phyloP scores from a whole-genome alignment of 192 early-diverging fungal genomes.

The Coemansia sp. region DNA sequence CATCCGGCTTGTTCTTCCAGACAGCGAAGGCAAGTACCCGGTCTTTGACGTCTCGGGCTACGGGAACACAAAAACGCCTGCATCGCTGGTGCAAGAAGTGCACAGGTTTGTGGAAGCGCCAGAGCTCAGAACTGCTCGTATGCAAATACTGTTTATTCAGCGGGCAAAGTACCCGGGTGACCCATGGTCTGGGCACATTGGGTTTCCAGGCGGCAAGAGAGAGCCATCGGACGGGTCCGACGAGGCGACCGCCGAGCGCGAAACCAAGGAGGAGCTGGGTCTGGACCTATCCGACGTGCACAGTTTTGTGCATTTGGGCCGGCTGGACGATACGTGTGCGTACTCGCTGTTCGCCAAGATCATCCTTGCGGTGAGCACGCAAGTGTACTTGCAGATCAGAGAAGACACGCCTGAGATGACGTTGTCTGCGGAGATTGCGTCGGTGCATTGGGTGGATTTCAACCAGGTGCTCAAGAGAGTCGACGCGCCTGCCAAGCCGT shows the following conservation, averaged over 20 bases:
- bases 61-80: slow-evolving; percentile 4
- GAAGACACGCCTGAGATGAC: slow-evolving; percentile 9
- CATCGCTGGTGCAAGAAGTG: slow-evolving; percentile 15
- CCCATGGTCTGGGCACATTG: slow-evolving; percentile 53
- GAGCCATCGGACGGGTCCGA: slow-evolving; percentile 18
- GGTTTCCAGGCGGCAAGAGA: slow-evolving; percentile 50
- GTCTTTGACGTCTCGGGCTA: background rate
- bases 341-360: slow-evolving; percentile 8
- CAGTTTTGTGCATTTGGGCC: slow-evolving; percentile 23
- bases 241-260: slow-evolving; percentile 35
- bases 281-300: slow-evolving; percentile 13
- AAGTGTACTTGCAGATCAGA: slow-evolving; percentile 37
- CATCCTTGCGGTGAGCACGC: slow-evolving; percentile 27
- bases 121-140: background rate
- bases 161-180: slow-evolving; percentile 35
- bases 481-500: slow-evolving; percentile 13
- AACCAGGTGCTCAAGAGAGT: slow-evolving; percentile 15
- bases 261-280: slow-evolving; percentile 40
- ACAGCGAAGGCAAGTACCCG: slow-evolving; percentile 7
- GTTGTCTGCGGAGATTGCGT: slow-evolving; percentile 38
- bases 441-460: slow-evolving; percentile 45
- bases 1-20: slow-evolving; percentile 26
- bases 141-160: slow-evolving; percentile 46
- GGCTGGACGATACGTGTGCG: slow-evolving; percentile 24
- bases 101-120: slow-evolving; percentile 6